Conservation (phyloP, 345 rosid species). For the Eucalyptus paniculata region DNA sequence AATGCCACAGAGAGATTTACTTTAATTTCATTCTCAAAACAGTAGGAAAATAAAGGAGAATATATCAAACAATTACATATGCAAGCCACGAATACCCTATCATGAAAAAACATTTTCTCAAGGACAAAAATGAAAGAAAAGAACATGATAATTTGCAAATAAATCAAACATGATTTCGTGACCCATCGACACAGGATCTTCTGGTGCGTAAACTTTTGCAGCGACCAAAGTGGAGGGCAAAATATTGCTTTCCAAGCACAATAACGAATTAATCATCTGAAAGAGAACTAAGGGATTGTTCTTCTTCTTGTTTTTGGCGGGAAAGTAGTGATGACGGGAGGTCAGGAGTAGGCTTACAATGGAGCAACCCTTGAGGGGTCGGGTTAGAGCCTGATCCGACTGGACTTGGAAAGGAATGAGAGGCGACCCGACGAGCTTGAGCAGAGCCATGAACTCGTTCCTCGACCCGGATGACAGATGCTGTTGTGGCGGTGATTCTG, state of each 20-base stretch:
- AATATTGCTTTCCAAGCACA: not conserved
- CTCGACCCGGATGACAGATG: conserved; percentile 63
- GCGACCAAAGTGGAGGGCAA: not conserved
- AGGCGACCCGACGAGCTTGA: conserved; percentile 86
- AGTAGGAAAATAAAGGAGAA: not conserved
- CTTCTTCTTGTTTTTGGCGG: not conserved
- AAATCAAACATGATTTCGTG: not conserved
- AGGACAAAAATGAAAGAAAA: not conserved
- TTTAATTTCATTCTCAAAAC: not conserved
- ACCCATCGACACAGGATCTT: not conserved
- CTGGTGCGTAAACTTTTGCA: not conserved
- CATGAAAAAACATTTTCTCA: not conserved
- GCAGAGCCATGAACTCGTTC: conserved; percentile 76
- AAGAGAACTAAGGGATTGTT: not conserved
- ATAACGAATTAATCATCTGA: not conserved
- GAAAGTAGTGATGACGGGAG: not conserved
- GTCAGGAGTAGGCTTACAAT: conserved; percentile 29
- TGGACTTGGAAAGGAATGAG: conserved; percentile 70
- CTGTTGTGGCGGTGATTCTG: not conserved
- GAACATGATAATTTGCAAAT: not conserved
- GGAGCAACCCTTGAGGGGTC: conserved; percentile 38
- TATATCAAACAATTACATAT: not conserved
- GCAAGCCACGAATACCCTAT: not conserved
- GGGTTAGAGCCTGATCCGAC: conserved; percentile 24
- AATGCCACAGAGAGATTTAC: not conserved